phyloP scores from a whole-genome alignment of 768 basidiomycete species.

The Naganishia vishniacii region DNA sequence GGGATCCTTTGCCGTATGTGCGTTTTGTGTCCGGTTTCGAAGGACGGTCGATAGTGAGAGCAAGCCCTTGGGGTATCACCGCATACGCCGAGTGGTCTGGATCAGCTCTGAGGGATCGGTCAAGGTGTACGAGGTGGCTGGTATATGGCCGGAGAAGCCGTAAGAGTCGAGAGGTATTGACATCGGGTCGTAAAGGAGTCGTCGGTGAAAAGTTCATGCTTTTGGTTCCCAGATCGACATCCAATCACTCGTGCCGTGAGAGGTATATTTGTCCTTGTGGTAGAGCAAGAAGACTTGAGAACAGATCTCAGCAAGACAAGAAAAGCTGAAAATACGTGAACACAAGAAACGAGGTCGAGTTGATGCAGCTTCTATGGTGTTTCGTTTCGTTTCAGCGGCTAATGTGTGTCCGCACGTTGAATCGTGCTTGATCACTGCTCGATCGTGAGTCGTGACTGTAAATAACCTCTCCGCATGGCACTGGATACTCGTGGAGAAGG shows the following conservation, averaged over 20 bases:
- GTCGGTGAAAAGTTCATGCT: constrained; percentile 3
- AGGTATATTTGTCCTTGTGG: no score
- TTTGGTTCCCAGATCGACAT: no score
- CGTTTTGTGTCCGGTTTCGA: background rate
- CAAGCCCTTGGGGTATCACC: constrained; percentile 6
- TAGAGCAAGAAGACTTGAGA: no score
- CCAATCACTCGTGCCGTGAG: no score
- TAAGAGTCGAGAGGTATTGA: constrained; percentile 15
- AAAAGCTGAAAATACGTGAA: no score
- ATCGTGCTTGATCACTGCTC: no score
- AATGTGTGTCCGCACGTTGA: no score
- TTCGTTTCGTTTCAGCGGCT: background rate
- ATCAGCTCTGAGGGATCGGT: background rate
- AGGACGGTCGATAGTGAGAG: background rate
- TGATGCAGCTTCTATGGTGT: background rate
- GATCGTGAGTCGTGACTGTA: no score
- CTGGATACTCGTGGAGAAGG: no score
- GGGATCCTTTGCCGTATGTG: constrained; percentile 2
- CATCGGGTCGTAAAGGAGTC: constrained; percentile 7
- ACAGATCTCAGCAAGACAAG: background rate
- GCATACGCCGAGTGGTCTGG: constrained; percentile 4
- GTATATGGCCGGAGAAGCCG: constrained; percentile 13
- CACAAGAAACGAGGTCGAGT: no score
- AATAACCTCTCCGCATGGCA: no score
- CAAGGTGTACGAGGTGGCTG: constrained; percentile 9